A percentile compares a stretch with the other conserved stretches of the same genome.
phyloP scores from a whole-genome alignment of 805 yeast species.

The Hanseniaspora occidentalis region DNA sequence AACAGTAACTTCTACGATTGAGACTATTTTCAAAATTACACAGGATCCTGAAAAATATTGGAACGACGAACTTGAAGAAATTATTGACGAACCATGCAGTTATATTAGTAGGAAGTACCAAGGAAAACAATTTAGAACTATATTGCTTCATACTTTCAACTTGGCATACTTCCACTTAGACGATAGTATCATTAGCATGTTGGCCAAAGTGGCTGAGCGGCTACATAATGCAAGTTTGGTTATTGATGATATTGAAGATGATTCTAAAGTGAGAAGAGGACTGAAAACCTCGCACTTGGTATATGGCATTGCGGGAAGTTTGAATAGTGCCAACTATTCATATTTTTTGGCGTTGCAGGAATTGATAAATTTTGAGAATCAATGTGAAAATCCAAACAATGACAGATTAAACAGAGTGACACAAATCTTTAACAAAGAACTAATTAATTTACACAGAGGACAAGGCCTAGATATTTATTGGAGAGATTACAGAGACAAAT shows the following conservation, averaged over 20 bases:
- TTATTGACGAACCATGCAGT: background rate
- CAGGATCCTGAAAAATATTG: background rate
- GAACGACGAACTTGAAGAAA: background rate
- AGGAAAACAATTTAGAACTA: background rate
- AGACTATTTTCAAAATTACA: background rate
- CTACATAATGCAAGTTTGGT: slow-evolving; percentile 56
- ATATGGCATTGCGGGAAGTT: slow-evolving; percentile 68
- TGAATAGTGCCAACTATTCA: slow-evolving; percentile 75
- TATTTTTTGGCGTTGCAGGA: slow-evolving; percentile 58
- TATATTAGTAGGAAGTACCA: background rate
- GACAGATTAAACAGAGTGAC: slow-evolving; percentile 15
- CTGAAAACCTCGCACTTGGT: slow-evolving; percentile 64
- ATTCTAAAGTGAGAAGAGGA: slow-evolving; percentile 60
- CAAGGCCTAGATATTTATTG: slow-evolving; percentile 85
- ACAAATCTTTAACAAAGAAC: slow-evolving; percentile 50
- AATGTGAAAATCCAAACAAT: slow-evolving; percentile 11
- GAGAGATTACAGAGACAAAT: slow-evolving; percentile 43
- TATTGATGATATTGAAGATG: slow-evolving; percentile 85
- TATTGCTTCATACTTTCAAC: background rate
- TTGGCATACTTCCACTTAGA: background rate
- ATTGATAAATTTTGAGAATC: slow-evolving; percentile 23
- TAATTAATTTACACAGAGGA: slow-evolving; percentile 74
- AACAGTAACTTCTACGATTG: background rate
- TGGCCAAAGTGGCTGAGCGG: slow-evolving; percentile 40
- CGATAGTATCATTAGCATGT: slow-evolving; percentile 9